Conservation (phyloP, 2,329 filamentous ascomycete genomes). For the Sporothrix protearum region DNA sequence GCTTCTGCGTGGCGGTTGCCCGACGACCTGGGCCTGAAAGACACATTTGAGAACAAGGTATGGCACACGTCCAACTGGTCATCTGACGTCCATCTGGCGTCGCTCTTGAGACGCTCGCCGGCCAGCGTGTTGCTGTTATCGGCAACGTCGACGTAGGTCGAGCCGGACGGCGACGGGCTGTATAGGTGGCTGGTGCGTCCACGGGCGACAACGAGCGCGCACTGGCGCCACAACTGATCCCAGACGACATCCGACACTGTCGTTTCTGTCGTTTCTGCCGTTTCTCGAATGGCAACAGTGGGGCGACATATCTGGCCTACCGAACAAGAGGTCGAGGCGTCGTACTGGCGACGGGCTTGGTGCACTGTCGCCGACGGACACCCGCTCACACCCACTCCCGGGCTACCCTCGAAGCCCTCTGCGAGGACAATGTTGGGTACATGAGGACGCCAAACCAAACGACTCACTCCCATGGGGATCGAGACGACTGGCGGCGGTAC, state of each 20-base stretch:
- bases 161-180: no score
- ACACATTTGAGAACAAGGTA: slow-evolving; percentile 47
- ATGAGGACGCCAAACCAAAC: not conserved
- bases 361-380: slow-evolving; percentile 47
- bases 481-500: not conserved
- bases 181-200: not conserved
- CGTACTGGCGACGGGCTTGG: not conserved
- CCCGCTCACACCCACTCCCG: slow-evolving; percentile 47
- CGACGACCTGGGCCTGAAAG: slow-evolving; percentile 46
- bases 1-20: slow-evolving; percentile 49
- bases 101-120: slow-evolving; percentile 39
- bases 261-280: not conserved
- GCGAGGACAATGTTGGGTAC: slow-evolving; percentile 51
- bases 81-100: slow-evolving; percentile 36
- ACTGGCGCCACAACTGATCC: not conserved
- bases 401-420: slow-evolving; percentile 62
- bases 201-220: not conserved
- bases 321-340: not conserved
- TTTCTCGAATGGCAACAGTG: not conserved
- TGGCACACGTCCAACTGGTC: slow-evolving; percentile 56
- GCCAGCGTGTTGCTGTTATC: slow-evolving; percentile 49
- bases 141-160: no score
- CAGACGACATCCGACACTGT: not conserved
- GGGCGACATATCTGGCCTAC: not conserved
- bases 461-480: not conserved